Evolutionary conservation across 2,329 filamentous ascomycete species (phyloP).

Genomic region (Xylariaceae sp.): DNA sequence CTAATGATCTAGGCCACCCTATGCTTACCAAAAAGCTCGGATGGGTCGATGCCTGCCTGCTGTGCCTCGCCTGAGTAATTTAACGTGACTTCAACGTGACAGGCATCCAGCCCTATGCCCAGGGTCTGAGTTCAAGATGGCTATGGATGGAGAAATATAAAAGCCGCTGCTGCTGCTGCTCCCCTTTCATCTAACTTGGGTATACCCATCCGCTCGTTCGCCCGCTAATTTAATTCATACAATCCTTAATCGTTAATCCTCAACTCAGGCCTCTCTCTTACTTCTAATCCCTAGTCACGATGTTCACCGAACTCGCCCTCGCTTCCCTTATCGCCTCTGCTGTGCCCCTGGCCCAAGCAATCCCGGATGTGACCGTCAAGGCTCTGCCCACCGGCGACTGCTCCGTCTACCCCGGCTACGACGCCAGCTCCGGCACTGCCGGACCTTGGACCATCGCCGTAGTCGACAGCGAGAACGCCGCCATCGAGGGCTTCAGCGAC

Average conservation of each 20-base stretch:
- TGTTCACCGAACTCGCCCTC: conserved; percentile 23
- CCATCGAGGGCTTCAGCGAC: conserved; percentile 26
- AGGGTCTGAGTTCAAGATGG: background rate
- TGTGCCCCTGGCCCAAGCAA: conserved; percentile 16
- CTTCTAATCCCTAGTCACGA: conserved; percentile 5
- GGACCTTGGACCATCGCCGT: conserved; percentile 24
- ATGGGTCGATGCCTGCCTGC: background rate
- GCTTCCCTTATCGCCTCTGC: conserved; percentile 19
- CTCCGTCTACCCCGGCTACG: conserved; percentile 23
- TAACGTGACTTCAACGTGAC: background rate
- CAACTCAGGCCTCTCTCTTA: background rate
- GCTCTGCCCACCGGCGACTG: conserved; percentile 18
- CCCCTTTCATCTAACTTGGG: background rate
- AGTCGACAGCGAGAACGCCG: conserved; percentile 21
- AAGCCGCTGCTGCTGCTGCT: conserved; percentile 2
- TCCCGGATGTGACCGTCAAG: conserved; percentile 22
- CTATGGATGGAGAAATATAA: conserved; percentile 5
- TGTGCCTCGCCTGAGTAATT: conserved; percentile 1
- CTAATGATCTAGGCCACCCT: conserved; percentile 15
- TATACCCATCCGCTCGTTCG: conserved; percentile 1
- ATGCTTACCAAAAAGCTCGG: conserved; percentile 1
- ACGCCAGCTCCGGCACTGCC: conserved; percentile 21
- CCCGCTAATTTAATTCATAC: background rate
- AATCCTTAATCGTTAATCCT: background rate
- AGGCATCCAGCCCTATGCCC: conserved; percentile 1